Conservation (phyloP, 257 asterid species). For the Solanum pennellii region DNA sequence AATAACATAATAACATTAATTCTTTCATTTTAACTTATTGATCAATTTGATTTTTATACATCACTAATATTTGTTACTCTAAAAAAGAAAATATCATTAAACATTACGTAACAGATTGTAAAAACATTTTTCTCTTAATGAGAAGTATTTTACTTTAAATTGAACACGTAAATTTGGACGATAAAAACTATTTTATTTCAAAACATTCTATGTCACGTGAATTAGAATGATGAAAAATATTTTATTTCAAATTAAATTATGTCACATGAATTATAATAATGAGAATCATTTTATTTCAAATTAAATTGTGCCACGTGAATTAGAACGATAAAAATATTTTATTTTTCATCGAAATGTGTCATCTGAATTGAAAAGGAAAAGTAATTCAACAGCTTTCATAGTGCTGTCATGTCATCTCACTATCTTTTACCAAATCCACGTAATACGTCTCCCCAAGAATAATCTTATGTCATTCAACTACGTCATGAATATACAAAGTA, state of each 20-base stretch:
- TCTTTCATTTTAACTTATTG: not conserved
- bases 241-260: too few relatives aligned
- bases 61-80: not conserved
- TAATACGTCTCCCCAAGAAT: not conserved
- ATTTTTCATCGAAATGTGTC: not conserved
- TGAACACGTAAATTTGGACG: too few relatives aligned
- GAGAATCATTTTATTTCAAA: too few relatives aligned
- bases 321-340: too few relatives aligned
- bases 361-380: rapidly evolving
- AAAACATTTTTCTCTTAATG: not conserved
- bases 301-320: rapidly evolving
- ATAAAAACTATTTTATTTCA: too few relatives aligned
- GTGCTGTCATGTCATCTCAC: not conserved
- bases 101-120: not conserved
- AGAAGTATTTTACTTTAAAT: not conserved
- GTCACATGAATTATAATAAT: too few relatives aligned
- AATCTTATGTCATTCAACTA: not conserved
- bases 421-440: not conserved
- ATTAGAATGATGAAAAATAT: too few relatives aligned
- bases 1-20: not conserved
- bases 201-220: not conserved
- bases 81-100: not conserved
- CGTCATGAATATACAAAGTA: not conserved
- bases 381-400: not conserved
- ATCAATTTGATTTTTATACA: too few relatives aligned